These are phyloP conservation scores for Pleurotus salmoneostramineus DNA, from an alignment of 768 basidiomycete species.

Conservation along the genomic window DNA sequence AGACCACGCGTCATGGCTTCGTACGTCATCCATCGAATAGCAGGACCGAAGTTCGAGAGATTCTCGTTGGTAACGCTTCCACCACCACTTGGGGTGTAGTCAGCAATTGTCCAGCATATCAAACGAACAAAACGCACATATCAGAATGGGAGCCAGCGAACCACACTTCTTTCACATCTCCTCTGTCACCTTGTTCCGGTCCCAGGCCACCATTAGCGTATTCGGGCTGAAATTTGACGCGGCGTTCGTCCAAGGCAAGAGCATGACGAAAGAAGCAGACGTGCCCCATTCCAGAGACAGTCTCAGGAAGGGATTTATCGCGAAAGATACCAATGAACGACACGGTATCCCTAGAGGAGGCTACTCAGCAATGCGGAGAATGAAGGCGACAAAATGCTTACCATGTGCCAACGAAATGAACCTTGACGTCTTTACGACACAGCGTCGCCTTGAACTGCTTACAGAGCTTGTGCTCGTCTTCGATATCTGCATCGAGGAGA, in stretches of 20 bases:
- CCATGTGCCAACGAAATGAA: conserved; percentile 47
- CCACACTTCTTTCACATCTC: conserved; percentile 26
- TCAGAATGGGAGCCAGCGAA: conserved; percentile 25
- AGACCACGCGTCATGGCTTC: background rate
- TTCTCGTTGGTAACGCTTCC: conserved; percentile 15
- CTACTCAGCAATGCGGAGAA: background rate
- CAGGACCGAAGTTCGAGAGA: conserved; percentile 14
- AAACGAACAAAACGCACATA: conserved; percentile 18
- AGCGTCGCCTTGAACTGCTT: conserved; percentile 15
- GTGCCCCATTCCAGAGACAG: conserved; percentile 21
- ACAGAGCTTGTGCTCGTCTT: conserved; percentile 9
- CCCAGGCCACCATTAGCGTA: conserved; percentile 16
- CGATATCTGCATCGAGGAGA: too few relatives aligned
- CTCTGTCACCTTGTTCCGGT: background rate
- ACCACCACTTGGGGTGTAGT: conserved; percentile 10
- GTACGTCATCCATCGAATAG: conserved; percentile 15
- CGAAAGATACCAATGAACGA: conserved; percentile 37
- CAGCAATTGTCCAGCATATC: background rate
- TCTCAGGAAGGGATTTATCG: conserved; percentile 24
- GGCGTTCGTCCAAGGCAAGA: conserved; percentile 40
- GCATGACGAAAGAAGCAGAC: conserved; percentile 43
- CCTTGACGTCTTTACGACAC: conserved; percentile 22
- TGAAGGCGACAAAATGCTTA: conserved; percentile 11
- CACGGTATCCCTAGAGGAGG: conserved; percentile 36
- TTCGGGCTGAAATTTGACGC: conserved; percentile 45